These are phyloP conservation scores for Xylaria telfairii DNA, from an alignment of 495 filamentous ascomycete species.

Conservation along the genomic window DNA sequence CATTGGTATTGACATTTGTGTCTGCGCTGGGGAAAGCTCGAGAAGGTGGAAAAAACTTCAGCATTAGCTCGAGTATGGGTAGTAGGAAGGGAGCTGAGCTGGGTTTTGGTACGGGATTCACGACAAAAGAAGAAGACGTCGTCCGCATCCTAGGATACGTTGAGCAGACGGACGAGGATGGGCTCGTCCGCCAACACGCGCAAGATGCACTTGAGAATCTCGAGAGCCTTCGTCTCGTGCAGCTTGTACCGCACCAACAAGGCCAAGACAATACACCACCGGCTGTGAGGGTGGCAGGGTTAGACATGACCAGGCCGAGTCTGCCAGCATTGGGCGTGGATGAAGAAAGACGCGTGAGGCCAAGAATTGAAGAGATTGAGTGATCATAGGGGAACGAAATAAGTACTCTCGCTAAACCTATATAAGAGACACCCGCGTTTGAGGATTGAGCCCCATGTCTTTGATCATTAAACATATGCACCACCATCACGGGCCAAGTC, in stretches of 20 bases:
- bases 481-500: slow-evolving; percentile 72
- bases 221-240: slow-evolving; percentile 69
- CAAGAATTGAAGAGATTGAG: slow-evolving; percentile 57
- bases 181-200: slow-evolving; percentile 74
- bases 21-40: slow-evolving; percentile 66
- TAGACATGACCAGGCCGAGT: slow-evolving; percentile 43
- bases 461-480: not conserved
- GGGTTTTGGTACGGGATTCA: slow-evolving; percentile 58
- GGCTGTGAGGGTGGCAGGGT: slow-evolving; percentile 49
- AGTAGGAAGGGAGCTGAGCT: slow-evolving; percentile 46
- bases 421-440: not conserved
- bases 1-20: slow-evolving; percentile 72
- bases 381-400: slow-evolving; percentile 24
- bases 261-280: slow-evolving; percentile 28
- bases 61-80: slow-evolving; percentile 49
- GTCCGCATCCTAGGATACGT: slow-evolving; percentile 69
- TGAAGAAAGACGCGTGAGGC: slow-evolving; percentile 27
- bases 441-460: not conserved
- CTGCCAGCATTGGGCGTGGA: slow-evolving; percentile 28
- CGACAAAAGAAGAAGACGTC: slow-evolving; percentile 55
- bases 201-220: slow-evolving; percentile 73
- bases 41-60: slow-evolving; percentile 56
- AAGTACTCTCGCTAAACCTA: not conserved
- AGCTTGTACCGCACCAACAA: slow-evolving; percentile 43
- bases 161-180: slow-evolving; percentile 71